Conservation (phyloP, 768 basidiomycete genomes). For the Pisolithus sp. region DNA sequence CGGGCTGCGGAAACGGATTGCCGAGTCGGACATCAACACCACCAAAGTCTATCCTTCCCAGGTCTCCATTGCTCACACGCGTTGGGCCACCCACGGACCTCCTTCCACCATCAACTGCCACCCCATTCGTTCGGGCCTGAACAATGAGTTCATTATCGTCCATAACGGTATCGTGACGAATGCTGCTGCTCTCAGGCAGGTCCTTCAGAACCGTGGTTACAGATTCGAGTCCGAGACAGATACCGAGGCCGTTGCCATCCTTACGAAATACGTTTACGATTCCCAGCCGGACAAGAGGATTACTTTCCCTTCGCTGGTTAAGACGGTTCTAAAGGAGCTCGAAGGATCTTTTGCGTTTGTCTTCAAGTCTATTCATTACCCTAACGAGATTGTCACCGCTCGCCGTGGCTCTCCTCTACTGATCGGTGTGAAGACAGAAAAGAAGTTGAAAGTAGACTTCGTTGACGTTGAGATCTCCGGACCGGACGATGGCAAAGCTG, state of each 20-base stretch:
- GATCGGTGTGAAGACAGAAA: constrained; percentile 98
- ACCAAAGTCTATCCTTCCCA: constrained; percentile 75
- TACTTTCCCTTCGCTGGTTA: constrained; percentile 87
- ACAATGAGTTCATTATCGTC: constrained; percentile 83
- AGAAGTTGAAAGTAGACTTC: constrained; percentile 99
- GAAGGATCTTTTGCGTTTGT: constrained; percentile 99
- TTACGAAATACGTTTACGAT: constrained; percentile 95
- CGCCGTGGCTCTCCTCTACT: constrained; percentile 95
- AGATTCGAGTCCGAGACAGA: constrained; percentile 94
- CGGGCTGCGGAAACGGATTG: constrained; percentile 84
- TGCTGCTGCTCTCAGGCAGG: constrained; percentile 77
- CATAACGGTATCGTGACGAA: constrained; percentile 99
- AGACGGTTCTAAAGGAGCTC: constrained; percentile 93
- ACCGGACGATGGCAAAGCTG: constrained; percentile 49
- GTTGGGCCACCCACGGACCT: constrained; percentile 97
- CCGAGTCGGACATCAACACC: constrained; percentile 61
- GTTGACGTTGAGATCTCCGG: constrained; percentile 95
- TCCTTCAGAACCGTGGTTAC: constrained; percentile 94
- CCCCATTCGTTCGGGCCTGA: constrained; percentile 80
- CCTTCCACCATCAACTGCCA: constrained; percentile 90
- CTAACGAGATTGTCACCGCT: constrained; percentile 91
- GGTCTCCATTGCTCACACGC: constrained; percentile 97
- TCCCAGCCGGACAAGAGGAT: constrained; percentile 80
- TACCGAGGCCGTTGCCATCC: constrained; percentile 94
- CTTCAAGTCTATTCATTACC: constrained; percentile 95